phyloP scores from a whole-genome alignment of 208 protist species.

The Naegleria fowleri region DNA sequence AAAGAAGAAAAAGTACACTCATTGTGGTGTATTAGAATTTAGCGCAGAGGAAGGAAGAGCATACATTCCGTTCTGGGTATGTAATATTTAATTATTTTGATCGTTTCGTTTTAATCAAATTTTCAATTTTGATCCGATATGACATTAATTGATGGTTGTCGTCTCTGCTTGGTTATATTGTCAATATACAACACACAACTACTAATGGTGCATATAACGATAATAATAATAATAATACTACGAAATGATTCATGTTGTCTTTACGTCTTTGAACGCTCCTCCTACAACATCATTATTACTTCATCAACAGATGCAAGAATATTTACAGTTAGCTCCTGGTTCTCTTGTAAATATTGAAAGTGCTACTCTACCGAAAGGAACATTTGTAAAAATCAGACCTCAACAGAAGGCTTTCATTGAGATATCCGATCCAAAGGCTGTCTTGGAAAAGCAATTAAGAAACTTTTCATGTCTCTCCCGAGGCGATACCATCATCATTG shows the following conservation, averaged over 20 bases:
- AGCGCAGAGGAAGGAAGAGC: conserved; percentile 70
- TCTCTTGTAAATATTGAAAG: conserved; percentile 63
- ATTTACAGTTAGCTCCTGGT: conserved; percentile 58
- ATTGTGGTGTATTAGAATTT: conserved; percentile 84
- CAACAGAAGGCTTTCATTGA: conserved; percentile 79
- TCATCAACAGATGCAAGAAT: conserved; percentile 68
- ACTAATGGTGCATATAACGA: neutral
- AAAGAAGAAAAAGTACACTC: conserved; percentile 43
- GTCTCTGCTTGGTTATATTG: neutral
- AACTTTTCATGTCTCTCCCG: conserved; percentile 79
- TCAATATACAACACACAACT: conserved; percentile 15
- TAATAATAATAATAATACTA: too few species aligned
- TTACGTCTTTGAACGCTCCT: neutral
- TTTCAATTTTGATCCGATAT: neutral
- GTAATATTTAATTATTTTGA: neutral
- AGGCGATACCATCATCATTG: conserved; percentile 75
- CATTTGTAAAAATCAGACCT: conserved; percentile 78
- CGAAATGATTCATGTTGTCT: neutral
- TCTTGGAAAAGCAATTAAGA: conserved; percentile 70
- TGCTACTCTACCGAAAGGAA: conserved; percentile 64
- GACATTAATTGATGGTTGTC: neutral
- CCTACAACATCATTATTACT: neutral
- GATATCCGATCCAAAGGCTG: conserved; percentile 77
- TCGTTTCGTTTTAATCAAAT: neutral
- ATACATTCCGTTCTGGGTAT: conserved; percentile 74